Conservation (phyloP, 2,329 filamentous ascomycete species). For the Neofusicoccum cordaticola region DNA sequence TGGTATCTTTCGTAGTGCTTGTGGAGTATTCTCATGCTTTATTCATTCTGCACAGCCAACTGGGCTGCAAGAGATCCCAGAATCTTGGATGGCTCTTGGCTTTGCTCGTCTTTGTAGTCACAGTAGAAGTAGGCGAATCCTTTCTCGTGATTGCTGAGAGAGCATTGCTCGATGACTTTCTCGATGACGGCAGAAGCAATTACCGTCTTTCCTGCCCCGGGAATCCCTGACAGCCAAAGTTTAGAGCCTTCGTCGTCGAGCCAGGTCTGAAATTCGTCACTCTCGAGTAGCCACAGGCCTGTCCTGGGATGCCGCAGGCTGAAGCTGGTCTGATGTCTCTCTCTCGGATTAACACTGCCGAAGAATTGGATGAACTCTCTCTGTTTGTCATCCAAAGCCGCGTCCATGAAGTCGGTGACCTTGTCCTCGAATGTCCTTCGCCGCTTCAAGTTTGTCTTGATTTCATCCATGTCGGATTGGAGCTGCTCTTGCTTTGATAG, state of each 20-base stretch:
- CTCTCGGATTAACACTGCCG: background rate
- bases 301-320: background rate
- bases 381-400: background rate
- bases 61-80: constrained; percentile 29
- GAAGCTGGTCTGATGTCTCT: background rate
- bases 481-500: background rate
- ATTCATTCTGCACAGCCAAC: constrained; percentile 29
- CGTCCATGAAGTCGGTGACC: background rate
- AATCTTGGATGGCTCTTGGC: constrained; percentile 23
- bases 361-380: background rate
- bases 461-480: background rate
- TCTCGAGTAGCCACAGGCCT: background rate
- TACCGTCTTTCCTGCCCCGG: background rate
- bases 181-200: background rate
- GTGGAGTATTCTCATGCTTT: constrained; percentile 21
- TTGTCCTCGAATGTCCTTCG: background rate
- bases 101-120: constrained; percentile 28
- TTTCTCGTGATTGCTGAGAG: background rate
- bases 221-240: background rate
- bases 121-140: constrained; percentile 30
- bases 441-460: background rate
- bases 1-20: constrained; percentile 16
- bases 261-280: background rate
- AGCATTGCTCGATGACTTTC: background rate
- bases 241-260: background rate